Evolutionary conservation across 208 protist species (phyloP).

Genomic region (Trypanosoma brucei): DNA sequence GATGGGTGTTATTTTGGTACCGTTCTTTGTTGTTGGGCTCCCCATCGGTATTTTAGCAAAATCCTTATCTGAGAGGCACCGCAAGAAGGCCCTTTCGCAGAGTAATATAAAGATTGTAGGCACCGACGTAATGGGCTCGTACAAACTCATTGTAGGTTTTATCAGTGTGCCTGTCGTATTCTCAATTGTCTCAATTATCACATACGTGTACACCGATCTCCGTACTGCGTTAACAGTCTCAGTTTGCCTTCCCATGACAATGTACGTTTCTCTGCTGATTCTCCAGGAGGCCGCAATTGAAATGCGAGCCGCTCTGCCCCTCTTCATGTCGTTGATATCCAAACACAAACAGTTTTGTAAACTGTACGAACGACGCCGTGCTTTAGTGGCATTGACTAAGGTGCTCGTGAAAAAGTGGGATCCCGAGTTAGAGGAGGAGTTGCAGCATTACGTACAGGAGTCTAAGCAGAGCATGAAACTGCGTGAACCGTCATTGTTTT

Average conservation of each 20-base stretch:
- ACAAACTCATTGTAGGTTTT: conserved; percentile 77
- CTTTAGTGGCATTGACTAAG: conserved; percentile 50
- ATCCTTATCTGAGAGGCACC: conserved; percentile 44
- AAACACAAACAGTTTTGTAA: conserved; percentile 86
- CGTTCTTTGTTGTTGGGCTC: conserved; percentile 76
- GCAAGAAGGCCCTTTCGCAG: conserved; percentile 59
- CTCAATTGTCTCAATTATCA: conserved; percentile 48
- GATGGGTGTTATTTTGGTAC: conserved; percentile 73
- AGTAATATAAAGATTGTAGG: conserved; percentile 89
- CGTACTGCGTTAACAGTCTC: conserved; percentile 63
- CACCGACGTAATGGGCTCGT: conserved; percentile 87
- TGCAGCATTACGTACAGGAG: conserved; percentile 49
- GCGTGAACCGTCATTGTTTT: conserved; percentile 83
- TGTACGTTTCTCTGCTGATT: conserved; percentile 87
- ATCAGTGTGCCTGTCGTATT: conserved; percentile 58
- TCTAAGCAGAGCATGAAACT: conserved; percentile 39
- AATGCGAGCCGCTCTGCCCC: conserved; percentile 70
- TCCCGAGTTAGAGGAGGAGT: conserved; percentile 69
- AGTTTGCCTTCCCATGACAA: conserved; percentile 84
- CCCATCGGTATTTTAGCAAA: conserved; percentile 67
- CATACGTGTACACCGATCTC: conserved; percentile 54
- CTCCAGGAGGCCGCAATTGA: conserved; percentile 83
- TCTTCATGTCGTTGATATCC: conserved; percentile 85
- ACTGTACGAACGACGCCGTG: conserved; percentile 74
- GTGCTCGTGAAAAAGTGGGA: conserved; percentile 65